Base-by-base conservation (phyloP, 2,329 filamentous ascomycete species). In the Colletotrichum sp. region DNA sequence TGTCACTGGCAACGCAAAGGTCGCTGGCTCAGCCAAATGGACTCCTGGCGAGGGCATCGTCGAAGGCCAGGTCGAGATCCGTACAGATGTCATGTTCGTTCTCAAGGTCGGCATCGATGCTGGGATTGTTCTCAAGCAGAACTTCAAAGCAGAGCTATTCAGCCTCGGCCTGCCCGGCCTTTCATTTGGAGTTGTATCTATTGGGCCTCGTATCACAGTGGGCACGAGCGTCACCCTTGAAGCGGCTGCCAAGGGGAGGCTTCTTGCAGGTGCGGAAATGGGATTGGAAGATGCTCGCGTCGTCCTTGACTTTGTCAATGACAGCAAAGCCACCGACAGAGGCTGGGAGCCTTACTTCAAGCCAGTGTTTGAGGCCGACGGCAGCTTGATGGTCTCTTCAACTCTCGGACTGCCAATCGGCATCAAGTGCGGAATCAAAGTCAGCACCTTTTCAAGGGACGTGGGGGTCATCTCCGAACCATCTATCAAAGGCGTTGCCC, bases 101-200 rank as follows among this genome's bases (percentile, higher is more conserved):
- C 75, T 83, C 59, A 81, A 82, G 65, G 66, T 83, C 3, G 83
- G 83, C 24, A 75, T 85, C 39, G 79, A 83, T 32, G 83, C 82
- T 7, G 64, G 79, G 57, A 68, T 80, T 15, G 75, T 26, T 15
- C 78, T 79, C 48, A 77, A 75, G 16, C 52, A 81, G 12, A 71
- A 77, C 10, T 78, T 82, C 52, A 59, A 70, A 10, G 67, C 64
- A 6, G 69, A 81, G 2, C 79, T 83, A 1, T 78, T 81, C 57
- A 75, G 72, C 32, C 74, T 80, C 39, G 79, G 78, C 28, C 76
- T 83, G 5, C 80, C 81, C 3, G 79, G 76, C 2, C 67, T 83
- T 9, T 75, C 71, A 15, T 82, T 76, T 64, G 81, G 81, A 18
- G 70, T 81, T 66, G 75, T 82, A 16, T 78, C 60, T 15, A n/a